Percentiles rank a stretch among this genome's conserved stretches.
These are phyloP conservation scores for Adiantum capillusveneris DNA, from an alignment of 75 land plant species.

Conservation along the genomic window DNA sequence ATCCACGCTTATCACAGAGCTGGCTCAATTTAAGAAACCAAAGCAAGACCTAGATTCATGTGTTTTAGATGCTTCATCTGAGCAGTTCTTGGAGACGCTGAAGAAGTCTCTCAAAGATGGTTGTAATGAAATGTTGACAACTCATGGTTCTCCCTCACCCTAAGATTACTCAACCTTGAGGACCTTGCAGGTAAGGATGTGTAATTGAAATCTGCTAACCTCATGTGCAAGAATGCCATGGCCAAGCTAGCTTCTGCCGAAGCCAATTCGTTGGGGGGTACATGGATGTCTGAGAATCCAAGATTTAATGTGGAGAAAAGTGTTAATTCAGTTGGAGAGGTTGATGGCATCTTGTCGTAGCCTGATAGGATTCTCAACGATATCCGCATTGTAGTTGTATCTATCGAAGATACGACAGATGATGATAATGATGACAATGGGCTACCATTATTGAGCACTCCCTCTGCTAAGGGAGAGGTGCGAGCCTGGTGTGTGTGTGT, in stretches of 20 bases:
- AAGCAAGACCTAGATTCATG: background rate
- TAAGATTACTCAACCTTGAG: background rate
- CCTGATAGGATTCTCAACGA: background rate
- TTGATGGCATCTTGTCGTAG: background rate
- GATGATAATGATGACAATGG: too few relatives aligned
- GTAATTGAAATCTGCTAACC: background rate
- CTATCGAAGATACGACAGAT: background rate
- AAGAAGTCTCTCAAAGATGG: too few relatives aligned
- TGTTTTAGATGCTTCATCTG: background rate
- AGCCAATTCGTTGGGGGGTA: background rate
- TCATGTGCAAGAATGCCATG: background rate
- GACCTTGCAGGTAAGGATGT: background rate
- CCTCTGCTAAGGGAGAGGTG: too few relatives aligned
- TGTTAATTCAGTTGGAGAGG: background rate
- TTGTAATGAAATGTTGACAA: background rate
- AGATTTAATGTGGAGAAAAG: too few relatives aligned
- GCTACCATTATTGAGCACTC: too few relatives aligned
- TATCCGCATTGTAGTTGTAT: background rate
- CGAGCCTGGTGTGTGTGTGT: too few relatives aligned
- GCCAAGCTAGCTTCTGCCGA: background rate
- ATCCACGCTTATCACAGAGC: constrained; percentile 17
- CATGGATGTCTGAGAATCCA: background rate
- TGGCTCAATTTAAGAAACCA: background rate
- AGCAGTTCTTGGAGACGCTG: too few relatives aligned
- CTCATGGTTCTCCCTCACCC: background rate